Base-by-base conservation (phyloP, 1,284 basidiomycete genomes). In the Cutaneotrichosporon sp. region DNA sequence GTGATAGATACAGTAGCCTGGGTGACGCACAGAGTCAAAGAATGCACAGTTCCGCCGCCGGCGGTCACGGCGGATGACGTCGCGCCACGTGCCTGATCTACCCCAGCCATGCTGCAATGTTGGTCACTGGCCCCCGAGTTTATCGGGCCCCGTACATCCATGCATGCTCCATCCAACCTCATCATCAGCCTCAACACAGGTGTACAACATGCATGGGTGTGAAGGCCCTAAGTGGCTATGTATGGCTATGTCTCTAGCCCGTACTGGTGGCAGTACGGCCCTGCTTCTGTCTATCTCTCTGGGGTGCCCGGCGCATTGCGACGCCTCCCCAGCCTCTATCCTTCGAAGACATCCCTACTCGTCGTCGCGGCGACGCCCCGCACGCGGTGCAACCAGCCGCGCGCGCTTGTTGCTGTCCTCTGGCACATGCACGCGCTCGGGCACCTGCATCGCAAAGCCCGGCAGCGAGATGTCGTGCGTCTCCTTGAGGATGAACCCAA, bases 401-500 rank as follows among this genome's bases (percentile, higher is more conserved):
- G 55, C 67, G 46, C 36, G 42, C 49, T 71, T 70, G 49, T 27
- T 47, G 31, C 68, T 67, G 54, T 64, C 63, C 1, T 68, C 67
- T 9, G 69, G 66, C 18, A 66, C 54, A 58, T 75, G 74, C n/a
- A 69, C 58, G 11, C 63, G 67, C 31, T 71, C 67, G 11, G 71
- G 69, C 25, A 71, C 64, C 29, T 66, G 63, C 5, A 65, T 73
- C 59, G 73, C 71, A 64, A 75, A 77, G 9, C 74, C 74, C 4
- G 73, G 73, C 25, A 74, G 68, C 22, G 64, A 66, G 13, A 73
- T 66, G 55, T 68, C 67, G 61, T 72, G 73, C 43, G 61, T 62
- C 43, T 69, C 62, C 25, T 74, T 73, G 69, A 62, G 63, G 34
- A 69, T 72, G 24, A 67, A 67, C 3, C 74, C 74, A 57, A 74